Base-by-base conservation (phyloP, 2,329 filamentous ascomycete species). In the Claviceps pusilla region DNA sequence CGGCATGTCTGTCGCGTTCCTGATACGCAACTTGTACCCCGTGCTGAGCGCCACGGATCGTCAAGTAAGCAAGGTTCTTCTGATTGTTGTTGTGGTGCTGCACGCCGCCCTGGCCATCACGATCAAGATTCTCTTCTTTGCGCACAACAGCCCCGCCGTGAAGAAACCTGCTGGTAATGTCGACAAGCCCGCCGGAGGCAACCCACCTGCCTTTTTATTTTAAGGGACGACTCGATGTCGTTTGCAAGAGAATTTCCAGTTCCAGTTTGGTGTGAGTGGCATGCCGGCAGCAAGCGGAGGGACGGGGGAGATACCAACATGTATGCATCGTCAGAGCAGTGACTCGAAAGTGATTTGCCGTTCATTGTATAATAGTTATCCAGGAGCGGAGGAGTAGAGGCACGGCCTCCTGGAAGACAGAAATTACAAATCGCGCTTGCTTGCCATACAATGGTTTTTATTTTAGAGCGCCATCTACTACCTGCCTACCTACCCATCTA, bases 121-220 rank as follows among this genome's bases (percentile, higher is more conserved):
- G 4, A 97, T 98, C 71, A 97, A 97, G 77, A 84, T 96, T 56
- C 73, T 97, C 33, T 97, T 97, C 78, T 98, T 98, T 71, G 90
- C 89, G 61, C 83, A 87, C 61, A 82, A 78, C 50, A 89, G 85
- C 69, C 51, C 69, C 6, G 67, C 69, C 10, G 65, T 67, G 19
- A 65, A 62, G 75, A 75, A 73, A 59, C 66, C 68, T 11, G 58
- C 59, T 6, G 59, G 65, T 16, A 63, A 56, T 7, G 63, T 63
- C 41, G 58, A 59, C 53, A 55, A 55, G 50, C 54, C 57, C n/a
- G 59, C 58, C 29, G 62, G 56, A 12, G 58, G 59, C 39, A 63
- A 61, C 55, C 57, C 56, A 37, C 52, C 56, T 33, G 54, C 31
- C n/a, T 46, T 54, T 24, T 56, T 59, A 56, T 61, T 63, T 54